A percentile compares a stretch with the other conserved stretches of the same genome.
Evolutionary conservation across 2,329 filamentous ascomycete genomes (phyloP).

Genomic region (Aspergillus thermomutatus): DNA sequence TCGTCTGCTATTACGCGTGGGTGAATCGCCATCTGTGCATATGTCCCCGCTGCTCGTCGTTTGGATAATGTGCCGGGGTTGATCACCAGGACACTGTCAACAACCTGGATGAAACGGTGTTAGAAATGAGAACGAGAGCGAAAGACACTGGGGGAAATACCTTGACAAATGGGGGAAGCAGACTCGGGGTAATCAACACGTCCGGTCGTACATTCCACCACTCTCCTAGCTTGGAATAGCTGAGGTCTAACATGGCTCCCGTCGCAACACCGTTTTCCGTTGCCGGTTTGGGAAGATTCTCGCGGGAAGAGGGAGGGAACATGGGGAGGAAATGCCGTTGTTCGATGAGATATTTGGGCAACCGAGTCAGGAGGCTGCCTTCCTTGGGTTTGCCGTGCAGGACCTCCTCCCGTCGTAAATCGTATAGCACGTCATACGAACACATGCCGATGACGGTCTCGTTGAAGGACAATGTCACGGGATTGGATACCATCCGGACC

Average conservation of each 20-base stretch:
- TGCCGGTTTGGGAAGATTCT: constrained; percentile 63
- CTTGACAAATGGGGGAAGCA: constrained; percentile 82
- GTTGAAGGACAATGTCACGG: constrained; percentile 84
- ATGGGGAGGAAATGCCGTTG: constrained; percentile 89
- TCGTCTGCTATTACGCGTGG: constrained; percentile 59
- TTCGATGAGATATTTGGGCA: constrained; percentile 75
- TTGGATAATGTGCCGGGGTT: constrained; percentile 90
- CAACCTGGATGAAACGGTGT: constrained; percentile 57
- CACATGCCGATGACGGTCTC: constrained; percentile 79
- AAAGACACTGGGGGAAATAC: constrained; percentile 47
- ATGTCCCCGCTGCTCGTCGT: constrained; percentile 78
- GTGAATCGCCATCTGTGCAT: constrained; percentile 72
- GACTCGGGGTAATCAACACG: constrained; percentile 76
- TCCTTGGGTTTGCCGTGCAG: constrained; percentile 54
- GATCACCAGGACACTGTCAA: constrained; percentile 83
- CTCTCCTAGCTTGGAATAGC: constrained; percentile 84
- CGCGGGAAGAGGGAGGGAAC: constrained; percentile 73
- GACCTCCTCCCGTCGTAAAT: constrained; percentile 73
- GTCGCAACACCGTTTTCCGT: constrained; percentile 59
- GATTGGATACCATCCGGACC: constrained; percentile 78
- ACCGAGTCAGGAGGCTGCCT: constrained; percentile 63
- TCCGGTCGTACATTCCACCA: constrained; percentile 86
- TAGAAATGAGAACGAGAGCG: background rate
- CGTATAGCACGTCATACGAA: constrained; percentile 78
- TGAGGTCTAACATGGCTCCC: constrained; percentile 76